These are phyloP conservation scores for Mycena maculata DNA, from an alignment of 768 basidiomycete genomes.

Conservation along the genomic window DNA sequence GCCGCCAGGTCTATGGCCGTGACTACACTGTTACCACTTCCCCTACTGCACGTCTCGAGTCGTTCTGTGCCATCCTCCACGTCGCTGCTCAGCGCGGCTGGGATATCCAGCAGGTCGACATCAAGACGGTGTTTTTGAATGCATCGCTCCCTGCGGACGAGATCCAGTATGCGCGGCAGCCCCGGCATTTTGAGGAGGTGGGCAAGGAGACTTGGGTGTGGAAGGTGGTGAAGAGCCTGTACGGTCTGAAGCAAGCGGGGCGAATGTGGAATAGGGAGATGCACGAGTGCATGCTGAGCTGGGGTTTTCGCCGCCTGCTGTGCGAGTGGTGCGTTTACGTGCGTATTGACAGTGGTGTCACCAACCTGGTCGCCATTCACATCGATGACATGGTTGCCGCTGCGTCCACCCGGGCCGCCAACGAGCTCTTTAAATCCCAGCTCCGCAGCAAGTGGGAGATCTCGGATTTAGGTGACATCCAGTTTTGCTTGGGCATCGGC, in stretches of 20 bases:
- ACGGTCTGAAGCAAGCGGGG: constrained; percentile 38
- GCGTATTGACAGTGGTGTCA: constrained; percentile 19
- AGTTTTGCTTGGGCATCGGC: too few relatives aligned
- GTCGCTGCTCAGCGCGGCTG: constrained; percentile 41
- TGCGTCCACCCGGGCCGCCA: constrained; percentile 22
- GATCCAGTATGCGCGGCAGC: too few relatives aligned
- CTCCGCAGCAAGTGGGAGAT: constrained; percentile 43
- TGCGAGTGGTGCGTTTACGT: constrained; percentile 51
- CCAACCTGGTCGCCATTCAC: constrained; percentile 45
- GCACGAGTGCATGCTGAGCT: constrained; percentile 39
- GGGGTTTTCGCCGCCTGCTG: constrained; percentile 44
- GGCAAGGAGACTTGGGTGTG: constrained; percentile 33
- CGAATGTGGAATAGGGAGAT: constrained; percentile 47
- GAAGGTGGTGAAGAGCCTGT: constrained; percentile 18
- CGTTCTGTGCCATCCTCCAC: constrained; percentile 44
- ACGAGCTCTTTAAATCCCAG: constrained; percentile 40
- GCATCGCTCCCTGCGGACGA: constrained; percentile 42
- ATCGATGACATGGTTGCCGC: constrained; percentile 49
- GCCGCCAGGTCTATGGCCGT: constrained; percentile 41
- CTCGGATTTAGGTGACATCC: too few relatives aligned
- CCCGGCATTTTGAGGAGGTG: constrained; percentile 38
- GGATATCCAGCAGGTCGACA: constrained; percentile 46
- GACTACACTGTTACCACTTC: constrained; percentile 43
- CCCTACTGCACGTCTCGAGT: constrained; percentile 40
- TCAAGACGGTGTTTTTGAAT: constrained; percentile 42